Evolutionary conservation across 2,329 filamentous ascomycete genomes (phyloP), one percentile per base, ranked within the genome.

Genomic region (Blumeria graminis): DNA sequence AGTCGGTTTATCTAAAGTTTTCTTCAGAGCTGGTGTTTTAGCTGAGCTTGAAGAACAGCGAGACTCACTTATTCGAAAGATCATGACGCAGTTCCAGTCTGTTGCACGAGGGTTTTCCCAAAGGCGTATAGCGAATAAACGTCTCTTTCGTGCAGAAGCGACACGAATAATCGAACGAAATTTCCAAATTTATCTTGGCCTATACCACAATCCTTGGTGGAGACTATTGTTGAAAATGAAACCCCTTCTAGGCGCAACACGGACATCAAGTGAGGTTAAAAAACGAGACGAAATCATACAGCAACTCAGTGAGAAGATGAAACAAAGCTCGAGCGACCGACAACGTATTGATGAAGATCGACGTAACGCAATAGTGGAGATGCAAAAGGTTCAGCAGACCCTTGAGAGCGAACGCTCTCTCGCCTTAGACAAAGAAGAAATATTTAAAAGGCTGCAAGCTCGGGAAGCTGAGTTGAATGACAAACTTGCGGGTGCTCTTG

Each of bases 191-290:
- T 98, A 98, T 63, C 77, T 93, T 5, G 80, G 93, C 58, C 78
- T 99, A 22, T 88, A 86, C 63, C 78, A 86, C 48, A 95, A 89
- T 65, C 92, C 92, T 1, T 99, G 93, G 93, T 99, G 93, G 93
- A 83, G 86, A 62, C 75, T 99, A 5, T 86, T 95, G 62, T 82
- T 89, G 6, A 84, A 86, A 65, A 96, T 98, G 89, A 90, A 90
- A 66, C 92, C 92, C 28, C 75, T 99, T 38, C 75, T 99, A 10
- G 92, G 93, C 43, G 86, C 88, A 14, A 95, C 93, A 16, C 78
- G 89, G 51, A 94, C 89, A 56, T 88, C 88, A 0, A 84, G 84
- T 10, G 92, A 98, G 68, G 88, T 98, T 48, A 95, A 94, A 73
- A 89, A 86, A 67, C 78, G 90, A 36, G 92, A 99, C 64, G 88